phyloP scores from a whole-genome alignment of 1,284 basidiomycete species.

The Irpex lacteus region DNA sequence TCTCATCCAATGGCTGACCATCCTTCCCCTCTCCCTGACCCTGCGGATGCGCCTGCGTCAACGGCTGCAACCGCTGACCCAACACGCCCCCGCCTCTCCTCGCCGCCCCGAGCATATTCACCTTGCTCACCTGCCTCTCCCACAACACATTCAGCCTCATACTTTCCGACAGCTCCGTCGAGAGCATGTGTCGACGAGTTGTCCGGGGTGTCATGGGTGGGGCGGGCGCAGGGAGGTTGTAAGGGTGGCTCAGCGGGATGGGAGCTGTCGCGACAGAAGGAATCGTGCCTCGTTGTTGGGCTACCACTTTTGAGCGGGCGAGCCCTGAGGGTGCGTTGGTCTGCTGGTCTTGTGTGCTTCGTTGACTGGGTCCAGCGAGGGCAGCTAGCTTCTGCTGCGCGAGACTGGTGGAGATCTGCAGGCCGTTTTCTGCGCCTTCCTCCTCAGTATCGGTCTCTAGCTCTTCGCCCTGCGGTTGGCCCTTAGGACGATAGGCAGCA shows the following conservation, averaged over 20 bases:
- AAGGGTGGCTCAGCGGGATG: conserved; percentile 66
- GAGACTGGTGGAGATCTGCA: conserved; percentile 57
- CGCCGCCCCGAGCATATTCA: conserved; percentile 39
- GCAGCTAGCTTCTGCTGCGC: conserved; percentile 61
- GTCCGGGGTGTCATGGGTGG: conserved; percentile 82
- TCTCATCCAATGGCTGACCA: conserved; percentile 25
- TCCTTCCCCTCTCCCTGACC: conserved; percentile 25
- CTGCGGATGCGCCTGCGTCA: conserved; percentile 34
- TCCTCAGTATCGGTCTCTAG: conserved; percentile 65
- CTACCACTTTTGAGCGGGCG: background rate
- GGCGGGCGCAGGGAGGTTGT: conserved; percentile 67
- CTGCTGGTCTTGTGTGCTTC: conserved; percentile 29
- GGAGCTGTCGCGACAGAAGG: conserved; percentile 38
- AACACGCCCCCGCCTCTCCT: conserved; percentile 29
- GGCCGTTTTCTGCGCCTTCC: conserved; percentile 45
- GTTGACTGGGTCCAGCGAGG: conserved; percentile 39
- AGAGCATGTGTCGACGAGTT: conserved; percentile 80
- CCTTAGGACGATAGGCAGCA: conserved; percentile 50
- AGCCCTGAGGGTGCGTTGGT: conserved; percentile 1
- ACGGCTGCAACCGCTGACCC: conserved; percentile 37
- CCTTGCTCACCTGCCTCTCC: conserved; percentile 73
- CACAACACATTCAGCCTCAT: conserved; percentile 80
- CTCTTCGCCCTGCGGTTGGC: conserved; percentile 63
- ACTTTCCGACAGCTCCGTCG: conserved; percentile 83
- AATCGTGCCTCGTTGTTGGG: conserved; percentile 13